Percentiles rank a stretch among this genome's conserved stretches.
Conservation (phyloP, 208 protist genomes). For the Trypanosoma theileri region DNA sequence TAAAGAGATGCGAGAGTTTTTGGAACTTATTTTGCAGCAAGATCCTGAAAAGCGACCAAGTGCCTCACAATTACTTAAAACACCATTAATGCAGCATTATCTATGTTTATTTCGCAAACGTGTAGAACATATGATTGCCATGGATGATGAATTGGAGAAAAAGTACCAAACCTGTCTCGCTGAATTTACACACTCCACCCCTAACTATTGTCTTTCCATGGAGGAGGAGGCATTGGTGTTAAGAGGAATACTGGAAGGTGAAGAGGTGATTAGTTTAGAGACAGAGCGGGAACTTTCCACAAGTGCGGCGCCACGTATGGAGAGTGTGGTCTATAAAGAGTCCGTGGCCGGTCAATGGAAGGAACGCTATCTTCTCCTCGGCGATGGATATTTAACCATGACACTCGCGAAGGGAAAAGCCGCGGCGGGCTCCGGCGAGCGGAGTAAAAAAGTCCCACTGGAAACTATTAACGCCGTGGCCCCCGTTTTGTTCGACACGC, state of each 20-base stretch:
- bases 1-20: constrained; percentile 75
- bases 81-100: constrained; percentile 81
- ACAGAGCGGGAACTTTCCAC: constrained; percentile 43
- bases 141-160: constrained; percentile 40
- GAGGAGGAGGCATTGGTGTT: constrained; percentile 47
- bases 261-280: constrained; percentile 49
- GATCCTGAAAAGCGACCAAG: constrained; percentile 69
- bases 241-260: constrained; percentile 61
- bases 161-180: constrained; percentile 35
- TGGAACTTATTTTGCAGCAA: constrained; percentile 55
- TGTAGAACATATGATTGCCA: constrained; percentile 47
- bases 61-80: constrained; percentile 70
- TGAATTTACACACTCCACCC: constrained; percentile 18
- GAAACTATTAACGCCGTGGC: constrained; percentile 65
- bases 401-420: constrained; percentile 62
- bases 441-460: constrained; percentile 70
- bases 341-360: constrained; percentile 76
- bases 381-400: constrained; percentile 70
- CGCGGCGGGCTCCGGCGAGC: constrained; percentile 50
- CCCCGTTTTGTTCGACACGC: constrained; percentile 49
- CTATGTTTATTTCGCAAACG: constrained; percentile 72
- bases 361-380: constrained; percentile 69
- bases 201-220: constrained; percentile 35
- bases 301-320: constrained; percentile 40
- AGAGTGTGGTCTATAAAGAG: constrained; percentile 85